A percentile compares a stretch with the other conserved stretches of the same genome.
These are phyloP conservation scores for Filobasidium wieringae DNA, from an alignment of 768 basidiomycete genomes.

Conservation along the genomic window DNA sequence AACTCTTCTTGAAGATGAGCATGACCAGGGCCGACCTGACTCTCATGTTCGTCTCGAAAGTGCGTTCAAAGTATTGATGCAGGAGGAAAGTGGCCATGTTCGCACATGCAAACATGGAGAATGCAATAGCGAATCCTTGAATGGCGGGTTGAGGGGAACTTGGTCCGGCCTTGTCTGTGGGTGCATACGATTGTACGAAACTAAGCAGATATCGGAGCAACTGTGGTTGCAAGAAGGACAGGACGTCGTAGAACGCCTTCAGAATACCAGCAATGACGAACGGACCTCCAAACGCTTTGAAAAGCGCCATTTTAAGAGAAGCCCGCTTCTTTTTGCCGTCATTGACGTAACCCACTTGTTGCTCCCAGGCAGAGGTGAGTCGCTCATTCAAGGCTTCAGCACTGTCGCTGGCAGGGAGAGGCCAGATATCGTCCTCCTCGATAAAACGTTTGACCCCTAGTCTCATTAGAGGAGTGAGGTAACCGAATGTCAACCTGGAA, in stretches of 20 bases:
- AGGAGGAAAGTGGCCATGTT: conserved; percentile 66
- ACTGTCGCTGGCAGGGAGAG: conserved; percentile 56
- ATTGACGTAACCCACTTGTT: conserved; percentile 40
- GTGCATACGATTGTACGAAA: conserved; percentile 66
- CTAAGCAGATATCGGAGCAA: conserved; percentile 64
- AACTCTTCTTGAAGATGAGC: conserved; percentile 71
- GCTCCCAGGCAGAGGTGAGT: conserved; percentile 52
- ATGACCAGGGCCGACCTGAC: conserved; percentile 78
- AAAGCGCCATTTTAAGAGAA: conserved; percentile 61
- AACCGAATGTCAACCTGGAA: conserved; percentile 53
- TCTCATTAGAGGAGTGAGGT: conserved; percentile 56
- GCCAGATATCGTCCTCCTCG: conserved; percentile 75
- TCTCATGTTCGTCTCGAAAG: conserved; percentile 56
- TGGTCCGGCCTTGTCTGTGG: conserved; percentile 31
- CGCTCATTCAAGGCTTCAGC: conserved; percentile 55
- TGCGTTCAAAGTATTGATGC: conserved; percentile 83
- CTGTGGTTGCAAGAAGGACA: conserved; percentile 79
- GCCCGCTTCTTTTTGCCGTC: conserved; percentile 38
- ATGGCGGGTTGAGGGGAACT: conserved; percentile 41
- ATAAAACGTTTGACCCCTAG: conserved; percentile 47
- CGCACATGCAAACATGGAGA: conserved; percentile 67
- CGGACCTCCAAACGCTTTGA: conserved; percentile 64
- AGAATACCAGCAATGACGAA: conserved; percentile 47
- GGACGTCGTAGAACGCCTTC: conserved; percentile 65
- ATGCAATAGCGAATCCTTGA: conserved; percentile 64